Evolutionary conservation across 2,329 filamentous ascomycete species (phyloP).

Genomic region (Pseudogymnoascus pannorum): DNA sequence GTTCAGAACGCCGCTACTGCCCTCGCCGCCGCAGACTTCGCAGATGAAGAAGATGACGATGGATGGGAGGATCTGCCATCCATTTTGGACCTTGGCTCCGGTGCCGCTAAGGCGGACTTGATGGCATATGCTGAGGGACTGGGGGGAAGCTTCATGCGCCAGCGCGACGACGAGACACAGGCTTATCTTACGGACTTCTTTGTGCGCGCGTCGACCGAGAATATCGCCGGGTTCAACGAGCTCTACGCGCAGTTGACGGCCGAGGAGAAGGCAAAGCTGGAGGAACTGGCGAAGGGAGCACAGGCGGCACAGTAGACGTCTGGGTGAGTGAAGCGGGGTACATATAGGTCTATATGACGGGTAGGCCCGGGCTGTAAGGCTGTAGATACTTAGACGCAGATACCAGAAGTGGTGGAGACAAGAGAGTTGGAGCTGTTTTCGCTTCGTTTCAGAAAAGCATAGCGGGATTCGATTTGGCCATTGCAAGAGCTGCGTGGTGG

Average conservation of each 20-base stretch:
- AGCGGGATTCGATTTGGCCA: conserved; percentile 2
- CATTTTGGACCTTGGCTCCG: conserved; percentile 67
- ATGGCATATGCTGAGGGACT: conserved; percentile 66
- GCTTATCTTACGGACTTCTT: conserved; percentile 80
- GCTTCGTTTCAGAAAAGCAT: conserved; percentile 7
- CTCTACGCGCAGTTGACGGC: conserved; percentile 30
- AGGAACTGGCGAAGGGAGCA: conserved; percentile 26
- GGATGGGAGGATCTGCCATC: conserved; percentile 80
- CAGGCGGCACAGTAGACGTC: not conserved
- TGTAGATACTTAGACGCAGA: conserved; percentile 3
- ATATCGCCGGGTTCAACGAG: conserved; percentile 32
- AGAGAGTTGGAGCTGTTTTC: conserved; percentile 1
- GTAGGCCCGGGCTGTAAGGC: not conserved
- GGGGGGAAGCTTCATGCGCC: conserved; percentile 46
- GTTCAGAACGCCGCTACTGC: conserved; percentile 49
- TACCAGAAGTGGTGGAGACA: not conserved
- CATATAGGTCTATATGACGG: not conserved
- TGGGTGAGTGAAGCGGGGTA: not conserved
- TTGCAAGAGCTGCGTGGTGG: conserved; percentile 7
- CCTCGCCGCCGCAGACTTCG: conserved; percentile 48
- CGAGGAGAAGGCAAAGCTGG: conserved; percentile 43
- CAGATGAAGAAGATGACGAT: conserved; percentile 64
- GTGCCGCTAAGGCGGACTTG: conserved; percentile 62
- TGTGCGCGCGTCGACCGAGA: conserved; percentile 33
- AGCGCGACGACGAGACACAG: conserved; percentile 85